These are phyloP conservation scores for Saxophila tyrrhenica DNA, from an alignment of 495 filamentous ascomycete species.

Conservation along the genomic window DNA sequence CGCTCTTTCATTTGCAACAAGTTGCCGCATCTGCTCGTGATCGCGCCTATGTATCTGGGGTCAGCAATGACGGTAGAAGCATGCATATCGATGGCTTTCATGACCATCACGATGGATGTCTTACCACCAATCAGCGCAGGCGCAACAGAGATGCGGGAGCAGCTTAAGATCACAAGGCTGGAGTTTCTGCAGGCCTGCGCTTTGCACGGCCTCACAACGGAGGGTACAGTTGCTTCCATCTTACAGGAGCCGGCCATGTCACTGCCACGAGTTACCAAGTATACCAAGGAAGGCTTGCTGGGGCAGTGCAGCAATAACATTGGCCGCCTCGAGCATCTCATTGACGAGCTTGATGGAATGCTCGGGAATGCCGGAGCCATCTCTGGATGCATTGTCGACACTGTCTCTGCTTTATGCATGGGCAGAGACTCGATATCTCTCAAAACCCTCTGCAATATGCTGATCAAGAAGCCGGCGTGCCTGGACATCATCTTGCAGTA, in stretches of 20 bases:
- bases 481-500: slow-evolving; percentile 84
- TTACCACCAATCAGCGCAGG: slow-evolving; percentile 56
- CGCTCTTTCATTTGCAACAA: slow-evolving; percentile 92
- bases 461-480: slow-evolving; percentile 65
- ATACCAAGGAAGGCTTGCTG: slow-evolving; percentile 64
- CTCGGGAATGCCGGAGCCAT: slow-evolving; percentile 91
- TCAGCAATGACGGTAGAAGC: slow-evolving; percentile 57
- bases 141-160: slow-evolving; percentile 62
- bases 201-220: slow-evolving; percentile 69
- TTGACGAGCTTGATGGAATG: slow-evolving; percentile 77
- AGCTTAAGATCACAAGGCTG: slow-evolving; percentile 11
- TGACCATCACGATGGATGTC: slow-evolving; percentile 66
- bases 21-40: slow-evolving; percentile 63
- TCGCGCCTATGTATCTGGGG: slow-evolving; percentile 50
- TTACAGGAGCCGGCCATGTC: slow-evolving; percentile 80
- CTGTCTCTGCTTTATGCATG: slow-evolving; percentile 64
- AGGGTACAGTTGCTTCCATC: slow-evolving; percentile 64
- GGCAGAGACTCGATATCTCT: slow-evolving; percentile 86
- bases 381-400: slow-evolving; percentile 69
- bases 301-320: slow-evolving; percentile 60
- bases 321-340: slow-evolving; percentile 59
- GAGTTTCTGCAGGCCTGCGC: slow-evolving; percentile 90
- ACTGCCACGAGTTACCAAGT: slow-evolving; percentile 61
- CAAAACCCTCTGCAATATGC: slow-evolving; percentile 67
- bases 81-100: slow-evolving; percentile 72